Evolutionary conservation across 1,139 yeast genomes (phyloP).

Genomic region (Scheffersomyces quercinus): DNA sequence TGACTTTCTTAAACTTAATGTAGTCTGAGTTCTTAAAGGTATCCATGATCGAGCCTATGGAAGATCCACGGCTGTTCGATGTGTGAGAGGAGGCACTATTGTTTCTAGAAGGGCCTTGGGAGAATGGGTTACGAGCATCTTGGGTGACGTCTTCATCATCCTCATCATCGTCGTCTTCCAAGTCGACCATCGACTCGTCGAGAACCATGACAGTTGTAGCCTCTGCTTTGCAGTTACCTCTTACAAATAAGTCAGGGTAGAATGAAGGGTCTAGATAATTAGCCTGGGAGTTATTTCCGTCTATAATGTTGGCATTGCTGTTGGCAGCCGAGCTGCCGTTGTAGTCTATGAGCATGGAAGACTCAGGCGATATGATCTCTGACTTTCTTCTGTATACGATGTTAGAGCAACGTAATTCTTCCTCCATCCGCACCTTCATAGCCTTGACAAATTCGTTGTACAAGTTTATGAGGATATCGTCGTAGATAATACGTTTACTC

Average conservation of each 20-base stretch:
- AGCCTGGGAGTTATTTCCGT: neutral
- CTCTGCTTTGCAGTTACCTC: neutral
- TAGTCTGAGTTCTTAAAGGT: conserved; percentile 19
- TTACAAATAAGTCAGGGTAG: neutral
- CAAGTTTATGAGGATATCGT: conserved; percentile 31
- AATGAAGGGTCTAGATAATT: neutral
- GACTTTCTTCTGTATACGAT: conserved; percentile 5
- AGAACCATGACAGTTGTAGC: neutral
- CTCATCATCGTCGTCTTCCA: conserved; percentile 1
- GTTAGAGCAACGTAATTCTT: neutral
- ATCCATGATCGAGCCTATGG: conserved; percentile 24
- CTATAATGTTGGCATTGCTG: neutral
- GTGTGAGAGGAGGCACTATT: conserved; percentile 10
- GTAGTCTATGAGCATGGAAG: neutral
- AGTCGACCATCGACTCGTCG: neutral
- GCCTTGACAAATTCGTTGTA: conserved; percentile 33
- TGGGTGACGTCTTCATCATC: conserved; percentile 6
- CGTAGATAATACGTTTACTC: conserved; percentile 29
- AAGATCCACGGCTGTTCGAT: conserved; percentile 18
- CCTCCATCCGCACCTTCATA: conserved; percentile 12
- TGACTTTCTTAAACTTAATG: conserved; percentile 20
- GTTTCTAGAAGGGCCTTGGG: conserved; percentile 8
- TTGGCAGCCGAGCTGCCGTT: neutral
- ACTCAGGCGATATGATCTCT: conserved; percentile 10
- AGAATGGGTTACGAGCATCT: conserved; percentile 4